These are phyloP conservation scores for Perkinsus olseni DNA, from an alignment of 169 alveolate species.

Conservation along the genomic window DNA sequence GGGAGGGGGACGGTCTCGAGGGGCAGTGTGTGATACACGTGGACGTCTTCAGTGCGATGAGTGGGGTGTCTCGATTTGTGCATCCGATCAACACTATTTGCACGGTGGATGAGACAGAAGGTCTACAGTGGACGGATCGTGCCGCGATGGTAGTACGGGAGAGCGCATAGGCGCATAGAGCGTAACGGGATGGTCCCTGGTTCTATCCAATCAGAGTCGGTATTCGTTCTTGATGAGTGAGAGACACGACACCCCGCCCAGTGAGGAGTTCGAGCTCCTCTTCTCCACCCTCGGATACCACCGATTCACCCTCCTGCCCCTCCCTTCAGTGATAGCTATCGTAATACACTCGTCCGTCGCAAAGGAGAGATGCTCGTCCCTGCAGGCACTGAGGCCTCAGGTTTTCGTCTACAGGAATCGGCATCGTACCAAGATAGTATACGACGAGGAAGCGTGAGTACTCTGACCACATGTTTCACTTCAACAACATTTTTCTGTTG, in stretches of 20 bases:
- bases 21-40: neutral
- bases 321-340: neutral
- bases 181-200: neutral
- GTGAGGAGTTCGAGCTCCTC: neutral
- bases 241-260: neutral
- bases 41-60: neutral
- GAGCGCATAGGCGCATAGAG: neutral
- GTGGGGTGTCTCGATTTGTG: neutral
- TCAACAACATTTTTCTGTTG: too few relatives aligned
- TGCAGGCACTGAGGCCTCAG: neutral
- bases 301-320: neutral
- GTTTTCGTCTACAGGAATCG: neutral
- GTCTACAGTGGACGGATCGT: neutral
- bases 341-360: neutral
- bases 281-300: neutral
- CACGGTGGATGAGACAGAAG: neutral
- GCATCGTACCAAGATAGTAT: neutral
- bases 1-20: neutral
- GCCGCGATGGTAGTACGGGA: neutral
- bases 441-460: too few relatives aligned
- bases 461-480: too few relatives aligned
- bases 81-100: neutral
- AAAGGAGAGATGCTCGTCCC: neutral
- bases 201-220: neutral
- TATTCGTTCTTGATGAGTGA: neutral